Conservation (phyloP, 78 protist species). For the Trichosphaerium sp. region DNA sequence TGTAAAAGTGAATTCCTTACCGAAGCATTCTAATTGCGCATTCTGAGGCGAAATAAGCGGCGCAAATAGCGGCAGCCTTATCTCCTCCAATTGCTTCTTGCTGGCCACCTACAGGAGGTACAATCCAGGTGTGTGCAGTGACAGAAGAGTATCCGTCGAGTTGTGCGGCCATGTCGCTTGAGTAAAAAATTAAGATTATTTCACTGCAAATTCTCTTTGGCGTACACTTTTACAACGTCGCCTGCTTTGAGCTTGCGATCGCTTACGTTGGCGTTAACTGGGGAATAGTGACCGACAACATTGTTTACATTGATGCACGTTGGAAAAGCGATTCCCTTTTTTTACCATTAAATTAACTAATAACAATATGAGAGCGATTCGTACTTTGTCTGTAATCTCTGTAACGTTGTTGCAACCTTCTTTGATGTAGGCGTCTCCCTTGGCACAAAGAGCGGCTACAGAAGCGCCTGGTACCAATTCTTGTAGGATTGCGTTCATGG, state of each 20-base stretch:
- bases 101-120: constrained; percentile 26
- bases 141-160: constrained; percentile 85
- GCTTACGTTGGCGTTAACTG: constrained; percentile 49
- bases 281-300: constrained; percentile 87
- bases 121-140: constrained; percentile 78
- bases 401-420: neutral
- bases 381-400: neutral
- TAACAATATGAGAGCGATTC: neutral
- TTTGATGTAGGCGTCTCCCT: constrained; percentile 23
- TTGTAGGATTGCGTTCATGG: neutral
- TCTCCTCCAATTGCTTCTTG: constrained; percentile 31
- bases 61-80: constrained; percentile 76
- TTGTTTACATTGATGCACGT: constrained; percentile 88
- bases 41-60: constrained; percentile 83
- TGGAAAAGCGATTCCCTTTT: constrained; percentile 93
- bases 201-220: neutral
- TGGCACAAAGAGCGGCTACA: constrained; percentile 17
- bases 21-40: constrained; percentile 57
- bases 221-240: constrained; percentile 87
- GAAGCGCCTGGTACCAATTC: constrained; percentile 4
- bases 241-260: constrained; percentile 64
- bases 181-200: neutral
- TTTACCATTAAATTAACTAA: neutral
- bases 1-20: constrained; percentile 40
- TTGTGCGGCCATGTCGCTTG: constrained; percentile 88